Percentiles rank a stretch among this genome's conserved stretches.
phyloP scores from a whole-genome alignment of 371 early-diverging fungal species.

The Fennellomyces sp. region DNA sequence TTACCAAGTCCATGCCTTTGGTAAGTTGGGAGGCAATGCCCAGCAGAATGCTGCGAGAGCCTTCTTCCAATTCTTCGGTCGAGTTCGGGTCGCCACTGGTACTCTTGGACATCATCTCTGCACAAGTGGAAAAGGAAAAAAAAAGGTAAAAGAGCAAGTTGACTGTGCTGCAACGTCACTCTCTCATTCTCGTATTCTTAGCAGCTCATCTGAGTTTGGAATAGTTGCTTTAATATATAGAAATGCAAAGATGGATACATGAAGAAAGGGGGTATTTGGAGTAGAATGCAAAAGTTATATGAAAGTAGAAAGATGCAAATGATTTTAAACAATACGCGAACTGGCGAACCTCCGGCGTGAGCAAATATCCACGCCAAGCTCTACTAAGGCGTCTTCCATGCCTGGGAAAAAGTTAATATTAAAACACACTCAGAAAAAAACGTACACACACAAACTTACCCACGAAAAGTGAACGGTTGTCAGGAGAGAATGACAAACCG shows the following conservation, averaged over 20 bases:
- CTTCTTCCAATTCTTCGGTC: slow-evolving; percentile 84
- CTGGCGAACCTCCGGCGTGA: slow-evolving; percentile 23
- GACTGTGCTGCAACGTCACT: too few species aligned
- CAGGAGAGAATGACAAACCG: slow-evolving; percentile 35
- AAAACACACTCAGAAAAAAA: too few species aligned
- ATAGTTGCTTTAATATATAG: too few species aligned
- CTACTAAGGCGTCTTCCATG: slow-evolving; percentile 22
- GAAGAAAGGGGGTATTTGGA: not conserved
- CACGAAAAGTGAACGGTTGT: slow-evolving; percentile 27
- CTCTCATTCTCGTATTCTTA: too few species aligned
- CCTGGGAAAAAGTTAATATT: slow-evolving; percentile 2
- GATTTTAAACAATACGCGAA: slow-evolving; percentile 47
- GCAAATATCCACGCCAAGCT: slow-evolving; percentile 22
- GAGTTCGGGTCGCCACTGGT: slow-evolving; percentile 34
- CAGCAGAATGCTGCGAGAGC: slow-evolving; percentile 84
- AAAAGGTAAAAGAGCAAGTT: not conserved
- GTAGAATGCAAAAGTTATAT: slow-evolving; percentile 5
- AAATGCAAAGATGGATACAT: not conserved
- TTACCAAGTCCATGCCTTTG: slow-evolving; percentile 83
- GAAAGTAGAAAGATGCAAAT: slow-evolving; percentile 28
- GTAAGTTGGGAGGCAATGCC: slow-evolving; percentile 85
- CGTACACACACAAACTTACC: slow-evolving; percentile 73
- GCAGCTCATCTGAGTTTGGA: too few species aligned
- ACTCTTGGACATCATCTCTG: slow-evolving; percentile 9
- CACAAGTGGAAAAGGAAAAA: not conserved